Evolutionary conservation across 1,284 basidiomycete species (phyloP).

Genomic region (Agaricales sp.): DNA sequence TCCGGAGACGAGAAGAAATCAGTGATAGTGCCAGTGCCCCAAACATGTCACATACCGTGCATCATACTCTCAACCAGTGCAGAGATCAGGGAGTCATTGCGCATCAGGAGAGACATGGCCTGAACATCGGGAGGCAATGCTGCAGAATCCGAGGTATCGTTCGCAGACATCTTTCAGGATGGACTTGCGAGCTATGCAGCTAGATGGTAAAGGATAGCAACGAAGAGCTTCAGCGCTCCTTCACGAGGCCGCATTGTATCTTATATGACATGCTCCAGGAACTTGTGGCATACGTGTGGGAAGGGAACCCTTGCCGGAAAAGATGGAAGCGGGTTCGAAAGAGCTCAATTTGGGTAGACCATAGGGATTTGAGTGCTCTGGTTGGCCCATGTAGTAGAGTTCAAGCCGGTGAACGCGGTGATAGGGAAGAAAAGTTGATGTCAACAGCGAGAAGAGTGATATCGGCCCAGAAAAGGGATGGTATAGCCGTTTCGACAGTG

Average conservation of each 20-base stretch:
- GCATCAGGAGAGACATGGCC: background rate
- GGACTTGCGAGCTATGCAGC: background rate
- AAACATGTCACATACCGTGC: background rate
- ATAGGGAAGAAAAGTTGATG: no score
- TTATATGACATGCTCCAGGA: slow-evolving; percentile 6
- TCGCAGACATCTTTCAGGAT: background rate
- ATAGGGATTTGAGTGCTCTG: no score
- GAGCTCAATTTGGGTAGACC: no score
- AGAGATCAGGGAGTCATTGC: background rate
- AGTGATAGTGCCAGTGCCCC: background rate
- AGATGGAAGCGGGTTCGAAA: slow-evolving; percentile 9
- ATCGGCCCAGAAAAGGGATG: no score
- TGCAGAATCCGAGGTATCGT: background rate
- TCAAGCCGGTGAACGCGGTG: no score
- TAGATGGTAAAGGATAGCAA: background rate
- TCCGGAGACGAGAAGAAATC: background rate
- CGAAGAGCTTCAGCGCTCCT: background rate
- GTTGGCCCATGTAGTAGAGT: no score
- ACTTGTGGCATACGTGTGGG: no score
- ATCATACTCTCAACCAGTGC: slow-evolving; percentile 1
- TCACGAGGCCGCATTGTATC: background rate
- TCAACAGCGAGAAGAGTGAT: no score
- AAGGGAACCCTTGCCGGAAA: no score
- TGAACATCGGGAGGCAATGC: background rate
- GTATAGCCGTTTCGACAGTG: no score